A percentile compares a stretch with the other conserved stretches of the same genome.
These are phyloP conservation scores for Colletotrichum lini DNA, from an alignment of 2,329 filamentous ascomycete genomes.

Conservation along the genomic window DNA sequence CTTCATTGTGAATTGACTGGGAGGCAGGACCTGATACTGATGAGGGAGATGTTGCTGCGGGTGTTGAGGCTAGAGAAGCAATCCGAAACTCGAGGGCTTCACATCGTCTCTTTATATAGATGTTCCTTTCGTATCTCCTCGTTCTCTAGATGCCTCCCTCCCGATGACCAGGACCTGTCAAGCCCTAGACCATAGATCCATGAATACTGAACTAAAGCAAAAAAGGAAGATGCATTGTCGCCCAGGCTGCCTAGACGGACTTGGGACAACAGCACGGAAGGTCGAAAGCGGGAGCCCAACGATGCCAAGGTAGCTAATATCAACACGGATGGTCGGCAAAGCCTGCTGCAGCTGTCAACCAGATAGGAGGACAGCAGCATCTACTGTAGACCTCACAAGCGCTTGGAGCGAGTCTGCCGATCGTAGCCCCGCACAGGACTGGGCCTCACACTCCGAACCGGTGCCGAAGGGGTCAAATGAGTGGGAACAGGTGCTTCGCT, in stretches of 20 bases:
- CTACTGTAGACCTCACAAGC: background rate
- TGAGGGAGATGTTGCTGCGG: background rate
- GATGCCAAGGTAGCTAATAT: conserved; percentile 27
- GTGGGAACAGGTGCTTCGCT: background rate
- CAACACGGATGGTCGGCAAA: conserved; percentile 23
- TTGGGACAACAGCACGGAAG: conserved; percentile 11
- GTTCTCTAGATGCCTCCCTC: background rate
- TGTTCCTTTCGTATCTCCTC: background rate
- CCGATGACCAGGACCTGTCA: background rate
- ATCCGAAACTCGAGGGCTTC: background rate
- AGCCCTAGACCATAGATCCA: background rate
- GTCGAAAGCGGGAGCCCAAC: background rate
- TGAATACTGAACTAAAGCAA: conserved; percentile 10
- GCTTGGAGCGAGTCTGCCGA: background rate
- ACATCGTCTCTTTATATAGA: conserved; percentile 24
- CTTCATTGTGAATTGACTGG: conserved; percentile 28
- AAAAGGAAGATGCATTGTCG: conserved; percentile 27
- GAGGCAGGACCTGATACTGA: conserved; percentile 8
- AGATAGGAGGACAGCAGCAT: background rate
- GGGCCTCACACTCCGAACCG: background rate
- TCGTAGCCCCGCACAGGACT: background rate
- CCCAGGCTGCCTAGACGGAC: conserved; percentile 22
- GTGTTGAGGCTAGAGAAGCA: background rate
- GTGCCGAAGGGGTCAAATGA: background rate
- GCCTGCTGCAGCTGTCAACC: background rate